phyloP scores from a whole-genome alignment of 768 basidiomycete genomes.

The Pulveroboletus sp. region DNA sequence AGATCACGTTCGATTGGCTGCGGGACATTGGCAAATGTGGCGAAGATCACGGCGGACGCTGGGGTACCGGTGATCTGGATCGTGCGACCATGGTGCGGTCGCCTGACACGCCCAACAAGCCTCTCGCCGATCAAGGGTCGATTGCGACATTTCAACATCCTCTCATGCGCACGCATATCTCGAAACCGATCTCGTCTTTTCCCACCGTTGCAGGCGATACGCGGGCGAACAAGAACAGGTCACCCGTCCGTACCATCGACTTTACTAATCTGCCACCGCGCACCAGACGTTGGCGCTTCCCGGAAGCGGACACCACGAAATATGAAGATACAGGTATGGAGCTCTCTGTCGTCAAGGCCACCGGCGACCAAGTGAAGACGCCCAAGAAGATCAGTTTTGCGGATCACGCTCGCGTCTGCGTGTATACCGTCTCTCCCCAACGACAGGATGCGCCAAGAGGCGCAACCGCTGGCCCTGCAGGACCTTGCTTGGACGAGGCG shows the following conservation, averaged over 20 bases:
- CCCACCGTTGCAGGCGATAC: not conserved
- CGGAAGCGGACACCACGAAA: not conserved
- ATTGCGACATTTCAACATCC: not conserved
- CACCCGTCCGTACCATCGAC: slow-evolving; percentile 24
- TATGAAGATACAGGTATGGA: not conserved
- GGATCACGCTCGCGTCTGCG: slow-evolving; percentile 19
- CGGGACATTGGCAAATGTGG: not conserved
- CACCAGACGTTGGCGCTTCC: slow-evolving; percentile 12
- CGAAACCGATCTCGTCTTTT: not conserved
- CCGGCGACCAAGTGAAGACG: slow-evolving; percentile 15
- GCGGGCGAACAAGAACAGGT: not conserved
- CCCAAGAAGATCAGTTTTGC: slow-evolving; percentile 27
- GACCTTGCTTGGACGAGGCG: not conserved
- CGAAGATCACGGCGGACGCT: not conserved
- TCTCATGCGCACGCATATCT: not conserved
- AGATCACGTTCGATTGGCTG: not conserved
- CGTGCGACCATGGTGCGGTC: not conserved
- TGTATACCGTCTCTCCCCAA: slow-evolving; percentile 15
- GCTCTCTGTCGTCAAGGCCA: slow-evolving; percentile 5
- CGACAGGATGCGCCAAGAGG: not conserved
- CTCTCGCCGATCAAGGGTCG: not conserved
- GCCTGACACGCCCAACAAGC: slow-evolving; percentile 12
- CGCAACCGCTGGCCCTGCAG: not conserved
- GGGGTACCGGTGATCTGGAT: not conserved
- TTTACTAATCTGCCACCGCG: slow-evolving; percentile 22